Percentiles rank a stretch among this genome's conserved stretches.
These are phyloP conservation scores for Halteria grandinella DNA, from an alignment of 73 alveolate genomes.

Conservation along the genomic window DNA sequence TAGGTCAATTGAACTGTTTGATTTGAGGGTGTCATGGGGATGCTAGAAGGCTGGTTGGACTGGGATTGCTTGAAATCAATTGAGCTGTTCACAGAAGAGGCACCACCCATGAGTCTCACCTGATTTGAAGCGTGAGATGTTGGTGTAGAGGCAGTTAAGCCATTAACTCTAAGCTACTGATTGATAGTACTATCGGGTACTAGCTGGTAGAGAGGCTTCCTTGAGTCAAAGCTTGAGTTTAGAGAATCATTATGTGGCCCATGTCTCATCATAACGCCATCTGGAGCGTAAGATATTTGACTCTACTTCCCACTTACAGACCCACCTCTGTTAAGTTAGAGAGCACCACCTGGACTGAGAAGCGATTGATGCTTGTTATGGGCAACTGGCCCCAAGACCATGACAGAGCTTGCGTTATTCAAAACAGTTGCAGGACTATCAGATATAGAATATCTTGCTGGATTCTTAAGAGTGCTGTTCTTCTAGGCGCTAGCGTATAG, in stretches of 20 bases:
- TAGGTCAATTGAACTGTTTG: background rate
- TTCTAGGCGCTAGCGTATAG: no score
- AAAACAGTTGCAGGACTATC: no score
- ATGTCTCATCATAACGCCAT: constrained; percentile 40
- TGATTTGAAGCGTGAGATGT: no score
- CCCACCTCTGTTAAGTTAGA: constrained; percentile 13
- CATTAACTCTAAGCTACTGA: no score
- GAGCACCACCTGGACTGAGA: constrained; percentile 13
- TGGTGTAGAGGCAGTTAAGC: no score
- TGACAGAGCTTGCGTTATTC: no score
- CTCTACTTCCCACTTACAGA: no score
- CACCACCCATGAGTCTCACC: no score
- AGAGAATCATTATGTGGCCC: constrained; percentile 42
- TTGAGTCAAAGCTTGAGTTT: constrained; percentile 34
- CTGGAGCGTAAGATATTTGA: no score
- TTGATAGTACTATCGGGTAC: no score
- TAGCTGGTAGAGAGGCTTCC: constrained; percentile 1
- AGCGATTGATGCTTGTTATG: constrained; percentile 35
- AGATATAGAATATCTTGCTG: no score
- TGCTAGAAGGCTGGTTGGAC: constrained; percentile 8
- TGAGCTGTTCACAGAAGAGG: constrained; percentile 33
- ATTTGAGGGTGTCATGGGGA: constrained; percentile 23
- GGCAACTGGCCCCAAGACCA: background rate
- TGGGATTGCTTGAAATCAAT: constrained; percentile 24
- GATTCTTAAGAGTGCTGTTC: no score